Conservation (phyloP, 2,329 filamentous ascomycete genomes). For the Aureobasidium sp. region DNA sequence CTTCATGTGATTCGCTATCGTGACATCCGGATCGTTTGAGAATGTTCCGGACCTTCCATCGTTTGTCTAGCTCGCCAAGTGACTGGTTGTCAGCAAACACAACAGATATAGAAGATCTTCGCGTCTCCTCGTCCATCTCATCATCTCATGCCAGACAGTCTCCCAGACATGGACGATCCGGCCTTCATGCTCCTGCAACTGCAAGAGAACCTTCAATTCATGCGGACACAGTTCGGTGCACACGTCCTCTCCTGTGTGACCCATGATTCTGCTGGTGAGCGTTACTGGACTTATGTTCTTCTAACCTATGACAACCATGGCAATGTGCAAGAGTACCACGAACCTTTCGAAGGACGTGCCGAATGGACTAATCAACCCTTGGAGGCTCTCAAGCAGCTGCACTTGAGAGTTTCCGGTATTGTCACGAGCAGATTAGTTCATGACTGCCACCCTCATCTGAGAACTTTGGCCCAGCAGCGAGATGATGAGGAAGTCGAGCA, state of each 20-base stretch:
- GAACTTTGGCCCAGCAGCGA: background rate
- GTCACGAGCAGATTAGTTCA: background rate
- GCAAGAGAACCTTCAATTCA: background rate
- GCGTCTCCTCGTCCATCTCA: background rate
- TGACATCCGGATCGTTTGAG: background rate
- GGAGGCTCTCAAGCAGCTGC: background rate
- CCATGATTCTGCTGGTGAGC: background rate
- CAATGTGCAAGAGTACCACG: background rate
- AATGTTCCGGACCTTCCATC: background rate
- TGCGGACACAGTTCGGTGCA: background rate
- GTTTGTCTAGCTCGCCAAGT: background rate
- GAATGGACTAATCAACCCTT: background rate
- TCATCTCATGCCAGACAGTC: background rate
- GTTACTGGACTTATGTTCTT: background rate
- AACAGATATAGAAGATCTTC: background rate
- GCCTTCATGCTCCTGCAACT: constrained; percentile 2
- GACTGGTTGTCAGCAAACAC: background rate
- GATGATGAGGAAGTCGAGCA: background rate
- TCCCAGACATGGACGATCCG: background rate
- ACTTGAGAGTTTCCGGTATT: background rate
- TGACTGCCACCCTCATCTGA: background rate
- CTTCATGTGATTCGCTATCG: no score
- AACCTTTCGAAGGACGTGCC: background rate
- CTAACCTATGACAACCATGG: background rate
- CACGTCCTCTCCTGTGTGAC: background rate